Evolutionary conservation across 2,329 filamentous ascomycete genomes (phyloP).

Genomic region (Aspergillus oerlinghausenensis): DNA sequence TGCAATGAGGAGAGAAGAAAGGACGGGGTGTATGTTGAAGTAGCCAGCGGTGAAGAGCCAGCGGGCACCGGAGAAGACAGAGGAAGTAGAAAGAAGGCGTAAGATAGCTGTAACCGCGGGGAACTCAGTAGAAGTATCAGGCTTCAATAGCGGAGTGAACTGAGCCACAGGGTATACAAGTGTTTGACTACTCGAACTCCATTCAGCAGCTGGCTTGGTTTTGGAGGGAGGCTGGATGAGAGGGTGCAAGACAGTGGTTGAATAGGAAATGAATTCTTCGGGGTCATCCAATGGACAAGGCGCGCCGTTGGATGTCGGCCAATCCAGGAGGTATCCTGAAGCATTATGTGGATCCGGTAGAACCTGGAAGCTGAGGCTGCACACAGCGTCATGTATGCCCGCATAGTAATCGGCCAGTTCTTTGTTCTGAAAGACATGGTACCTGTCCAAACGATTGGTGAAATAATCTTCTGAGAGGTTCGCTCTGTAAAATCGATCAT

Average conservation of each 20-base stretch:
- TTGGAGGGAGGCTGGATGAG: slow-evolving; percentile 55
- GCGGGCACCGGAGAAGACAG: slow-evolving; percentile 60
- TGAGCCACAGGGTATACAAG: slow-evolving; percentile 82
- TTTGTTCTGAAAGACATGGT: slow-evolving; percentile 80
- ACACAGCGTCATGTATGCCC: slow-evolving; percentile 69
- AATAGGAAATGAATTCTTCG: slow-evolving; percentile 62
- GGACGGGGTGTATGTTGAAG: slow-evolving; percentile 88
- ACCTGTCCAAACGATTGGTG: slow-evolving; percentile 89
- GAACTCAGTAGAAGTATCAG: slow-evolving; percentile 82
- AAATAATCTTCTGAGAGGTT: slow-evolving; percentile 95
- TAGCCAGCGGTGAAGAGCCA: slow-evolving; percentile 99
- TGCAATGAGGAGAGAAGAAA: slow-evolving; percentile 73
- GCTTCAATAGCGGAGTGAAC: slow-evolving; percentile 75
- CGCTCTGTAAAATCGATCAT: slow-evolving; percentile 48
- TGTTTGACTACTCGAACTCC: slow-evolving; percentile 54
- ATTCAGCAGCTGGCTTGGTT: slow-evolving; percentile 25
- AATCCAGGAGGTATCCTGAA: slow-evolving; percentile 55
- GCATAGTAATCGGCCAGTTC: slow-evolving; percentile 79
- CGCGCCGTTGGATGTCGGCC: slow-evolving; percentile 70
- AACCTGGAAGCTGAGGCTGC: slow-evolving; percentile 76
- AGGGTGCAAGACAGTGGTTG: slow-evolving; percentile 62
- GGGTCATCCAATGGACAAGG: slow-evolving; percentile 71
- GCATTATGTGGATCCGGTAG: slow-evolving; percentile 48
- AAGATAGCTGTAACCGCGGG: slow-evolving; percentile 74
- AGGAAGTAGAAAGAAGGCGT: slow-evolving; percentile 57